Evolutionary conservation across 495 filamentous ascomycete species (phyloP), one percentile per base, ranked within the genome.

Genomic region (Penicillium daleae): DNA sequence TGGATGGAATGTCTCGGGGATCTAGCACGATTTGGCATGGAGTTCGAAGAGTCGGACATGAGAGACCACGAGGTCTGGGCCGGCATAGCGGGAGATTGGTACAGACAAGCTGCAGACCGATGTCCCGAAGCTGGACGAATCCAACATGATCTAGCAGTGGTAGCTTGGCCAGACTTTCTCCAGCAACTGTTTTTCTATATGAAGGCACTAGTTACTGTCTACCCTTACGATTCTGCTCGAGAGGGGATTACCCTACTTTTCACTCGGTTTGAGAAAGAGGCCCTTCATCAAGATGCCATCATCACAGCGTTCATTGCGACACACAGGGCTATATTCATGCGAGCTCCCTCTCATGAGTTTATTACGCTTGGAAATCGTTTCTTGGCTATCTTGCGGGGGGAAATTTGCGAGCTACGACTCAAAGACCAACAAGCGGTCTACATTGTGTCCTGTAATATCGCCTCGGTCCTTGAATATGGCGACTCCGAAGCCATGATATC

Each of bases 1-100:
- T 97, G 93, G 93, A 90, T 96, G 24, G 93, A 97, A 63, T 96
- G 92, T 66, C 79, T 97, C 0, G 92, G 92, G 0, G 91, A 95
- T 71, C 73, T 95, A 4, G 89, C 85, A 0, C 74, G 87, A 29
- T 90, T 89, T 56, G 77, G 87, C 0, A 93, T 94, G 90, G 90
- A 89, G 1, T 87, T 93, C 22, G 90, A 94, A 69, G 88, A 92
- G 52, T 81, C 84, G 32, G 85, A 92, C 56, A 73, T 86, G 19
- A n/a, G n/a, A n/a, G 75, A 82, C 7, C 90, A 93, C 46, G 82
- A 89, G 0, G 92, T 96, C 1, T 97, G 93, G 92, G 89, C 88
- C 9, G 82, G 82, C 0, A 88, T 95, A 0, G 88, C 89, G 6
- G 75, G 88, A 21, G 85, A 86, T 37, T 97, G 93, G 93, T 97